A percentile compares a stretch with the other conserved stretches of the same genome.
phyloP scores from a whole-genome alignment of 257 asterid genomes.

The Phtheirospermum japonicum region DNA sequence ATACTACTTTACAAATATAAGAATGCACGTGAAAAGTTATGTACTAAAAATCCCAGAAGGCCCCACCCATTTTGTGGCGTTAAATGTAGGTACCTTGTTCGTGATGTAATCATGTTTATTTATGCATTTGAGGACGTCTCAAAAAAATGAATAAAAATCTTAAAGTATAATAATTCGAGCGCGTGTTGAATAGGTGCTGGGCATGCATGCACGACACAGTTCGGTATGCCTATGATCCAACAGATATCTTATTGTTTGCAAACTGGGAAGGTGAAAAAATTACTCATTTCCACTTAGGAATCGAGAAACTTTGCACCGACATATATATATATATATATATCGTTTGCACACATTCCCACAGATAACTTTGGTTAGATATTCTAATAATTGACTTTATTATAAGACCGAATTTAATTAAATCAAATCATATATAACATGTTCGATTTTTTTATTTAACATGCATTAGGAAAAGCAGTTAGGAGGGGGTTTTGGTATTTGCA shows the following conservation, averaged over 20 bases:
- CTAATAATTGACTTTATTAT: too few species aligned
- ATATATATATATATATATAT: too few species aligned
- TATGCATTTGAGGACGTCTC: background rate
- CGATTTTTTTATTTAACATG: constrained; percentile 16
- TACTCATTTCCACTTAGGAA: too few species aligned
- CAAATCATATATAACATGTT: background rate
- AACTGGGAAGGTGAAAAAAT: too few species aligned
- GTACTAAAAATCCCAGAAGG: background rate
- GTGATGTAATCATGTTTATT: background rate
- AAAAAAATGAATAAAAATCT: background rate
- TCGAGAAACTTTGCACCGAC: too few species aligned
- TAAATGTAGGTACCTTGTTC: constrained; percentile 17
- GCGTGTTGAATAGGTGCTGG: background rate
- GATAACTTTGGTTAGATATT: too few species aligned
- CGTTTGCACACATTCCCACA: too few species aligned
- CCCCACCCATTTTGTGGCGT: constrained; percentile 20
- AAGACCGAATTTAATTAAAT: constrained; percentile 3
- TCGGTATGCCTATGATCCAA: too few species aligned
- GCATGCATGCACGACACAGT: background rate
- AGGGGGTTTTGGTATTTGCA: background rate
- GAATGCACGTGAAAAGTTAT: too few species aligned
- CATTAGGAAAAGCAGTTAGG: background rate
- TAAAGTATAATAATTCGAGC: background rate
- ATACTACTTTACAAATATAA: too few species aligned
- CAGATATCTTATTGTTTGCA: too few species aligned